Evolutionary conservation across 805 yeast species (phyloP), one percentile per base, ranked within the genome.

Genomic region (Yarrowia bubula): DNA sequence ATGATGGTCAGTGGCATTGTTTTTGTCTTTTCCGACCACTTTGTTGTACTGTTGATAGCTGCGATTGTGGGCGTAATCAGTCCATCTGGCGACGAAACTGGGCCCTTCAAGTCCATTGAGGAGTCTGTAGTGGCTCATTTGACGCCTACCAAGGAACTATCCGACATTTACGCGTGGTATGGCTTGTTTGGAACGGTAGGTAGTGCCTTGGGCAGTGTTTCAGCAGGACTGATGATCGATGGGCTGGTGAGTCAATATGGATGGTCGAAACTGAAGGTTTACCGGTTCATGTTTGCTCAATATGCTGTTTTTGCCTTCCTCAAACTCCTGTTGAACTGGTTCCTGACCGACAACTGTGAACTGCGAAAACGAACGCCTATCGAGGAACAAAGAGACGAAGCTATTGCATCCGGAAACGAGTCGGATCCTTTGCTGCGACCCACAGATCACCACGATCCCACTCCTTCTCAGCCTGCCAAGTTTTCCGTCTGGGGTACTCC

Each of bases 151-250:
- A 76, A 75, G 10, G 74, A 79, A 35, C 72, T 86, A 63, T 77
- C 86, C 0, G 87, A 84, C 69, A 75, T 82, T n/a, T 84, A 80
- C 69, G 83, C 86, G 8, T 84, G 87, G 86, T 84, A 83, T 70
- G 77, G 79, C 0, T 79, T 84, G 68, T 70, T 81, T 41, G 87
- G 86, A 0, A 76, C 78, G 2, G 69, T 81, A 28, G 78, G 83
- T 17, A 75, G 78, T 28, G 84, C 86, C 0, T 14, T 80, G 9
- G 87, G 86, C 0, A 76, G 81, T 4, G 71, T 80, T 7, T 44
- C 74, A 1, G 76, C 79, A 39, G 86, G 86, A 0, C 63, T 65
- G 32, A 50, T 75, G 8, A 71, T 77, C 4, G 71, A 71, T 55
- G 50, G 62, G 7, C 60, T 72, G 38, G 69, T 71, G 41, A 51